Evolutionary conservation across 2,329 filamentous ascomycete genomes (phyloP), one percentile per base, ranked within the genome.

Genomic region (Fusarium pseudonygamai): DNA sequence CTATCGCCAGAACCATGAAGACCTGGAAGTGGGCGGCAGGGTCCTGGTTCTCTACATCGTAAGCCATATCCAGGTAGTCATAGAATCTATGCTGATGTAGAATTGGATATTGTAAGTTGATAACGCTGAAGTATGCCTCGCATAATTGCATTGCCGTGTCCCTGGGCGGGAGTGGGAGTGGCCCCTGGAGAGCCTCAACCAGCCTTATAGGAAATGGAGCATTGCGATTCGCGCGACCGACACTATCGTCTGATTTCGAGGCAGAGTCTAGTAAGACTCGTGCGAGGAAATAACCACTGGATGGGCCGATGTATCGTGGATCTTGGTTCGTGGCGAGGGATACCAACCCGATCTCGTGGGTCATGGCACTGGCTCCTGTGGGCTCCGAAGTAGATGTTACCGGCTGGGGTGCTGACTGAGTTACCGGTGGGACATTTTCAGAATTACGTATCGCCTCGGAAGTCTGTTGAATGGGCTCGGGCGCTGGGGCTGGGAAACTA

Each of bases 211-310:
- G 79, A 16, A 81, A 75, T 0, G 75, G 66, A 0, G 52, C 46
- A 8, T 72, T 59, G 28, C 60, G 64, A 28, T 20, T 61, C 15
- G 56, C 43, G 20, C 69, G 64, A 18, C 36, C 47, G 10, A 71
- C 42, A 4, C 56, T 61, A 3, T 72, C 71, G 24, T 72, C 79
- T 57, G 69, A 69, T 16, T 69, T 79, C 60, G 81, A 78, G 11
- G 81, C 78, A 13, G 80, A 82, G 28, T 83, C 80, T 18, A 88
- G 81, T 72, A 88, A 82, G 6, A 87, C 79, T 2, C 85, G 84
- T 5, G 86, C 86, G 18, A 89, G 82, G 46, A 87, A 87, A 63
- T 87, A 87, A 3, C 87, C 87, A 42, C 87, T 89, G 0, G 87
- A 89, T 6, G 87, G 87, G 0, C 87, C 87, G 20, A 89, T 85